Evolutionary conservation across 345 rosid genomes (phyloP), one percentile per base, ranked within the genome.

Genomic region (Citrus hindsii): DNA sequence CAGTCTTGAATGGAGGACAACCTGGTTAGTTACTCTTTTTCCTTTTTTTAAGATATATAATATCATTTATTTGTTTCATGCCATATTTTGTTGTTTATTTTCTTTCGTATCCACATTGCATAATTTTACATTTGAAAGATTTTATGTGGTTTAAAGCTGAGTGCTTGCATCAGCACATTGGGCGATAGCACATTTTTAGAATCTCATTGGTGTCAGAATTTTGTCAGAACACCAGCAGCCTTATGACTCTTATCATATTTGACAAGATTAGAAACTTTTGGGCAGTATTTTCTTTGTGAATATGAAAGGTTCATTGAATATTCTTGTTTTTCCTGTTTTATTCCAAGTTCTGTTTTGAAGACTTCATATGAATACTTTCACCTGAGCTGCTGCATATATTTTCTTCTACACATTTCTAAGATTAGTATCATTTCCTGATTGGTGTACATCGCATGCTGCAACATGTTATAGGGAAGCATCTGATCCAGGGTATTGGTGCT

Each of bases 401-500:
- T 75, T 28, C 56, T 61, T 48, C 27, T 24, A 25, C 48, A 7
- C 32, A 9, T 32, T 21, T 9, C 21, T 56, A n/a, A 24, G 33
- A 18, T 0, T 9, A 10, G 64, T 67, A 5, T n/a, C 63, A 30
- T 38, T 71, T 65, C 32, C 46, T 76, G 16, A 53, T 67, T 14
- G 1, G 1, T 19, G 4, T 40, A 68, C 4, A 24, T 55, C n/a
- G 55, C 58, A 4, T 77, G 53, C 40, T 40, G 46, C 37, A 28
- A 28, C 60, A 37, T 80, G 73, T 67, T 22, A 33, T 75, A 92
- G 93, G 92, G 67, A 66, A 67, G 46, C 92, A 90, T 84, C 55
- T 68, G 78, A 90, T 92, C n/a, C 82, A 88, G 71, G 96, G 93
- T 63, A 80, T 90, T 79, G 93, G 93, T 9, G 86, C 90, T 67